Evolutionary conservation across 768 basidiomycete species (phyloP), one percentile per base, ranked within the genome.

Genomic region (Phylloporus arenicola): DNA sequence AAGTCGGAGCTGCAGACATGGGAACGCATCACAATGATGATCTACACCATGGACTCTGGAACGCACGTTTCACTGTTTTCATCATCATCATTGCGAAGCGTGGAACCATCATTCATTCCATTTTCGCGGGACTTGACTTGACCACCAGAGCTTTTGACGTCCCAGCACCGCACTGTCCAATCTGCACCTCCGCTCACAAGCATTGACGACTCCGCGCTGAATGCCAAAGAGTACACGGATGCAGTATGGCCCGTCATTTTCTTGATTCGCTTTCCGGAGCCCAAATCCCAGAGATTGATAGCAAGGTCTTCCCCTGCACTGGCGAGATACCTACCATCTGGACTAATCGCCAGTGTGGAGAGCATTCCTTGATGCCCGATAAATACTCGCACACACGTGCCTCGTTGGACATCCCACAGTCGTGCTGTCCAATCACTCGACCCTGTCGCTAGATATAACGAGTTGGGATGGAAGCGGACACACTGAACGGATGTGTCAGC

Each of bases 121-220:
- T 82, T 83, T 64, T 82, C 83, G 33, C 75, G 75, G 12, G 75
- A 57, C 64, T 84, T 88, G 20, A 59, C 69, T 22, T 75, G 76
- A 1, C 88, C 88, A 11, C 90, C 92, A 10, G 86, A 68, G 40
- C 77, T 70, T 68, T 88, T 94, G 31, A 96, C 85, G 65, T 99
- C 96, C 96, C 96, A 99, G 50, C 92, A 93, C n/a, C 95, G 78
- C 16, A 97, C 93, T 1, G 96, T 97, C 81, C 91, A 94, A 65
- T 99, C 96, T 27, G 92, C 83, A 22, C 88, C 80, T 6, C 94
- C 94, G 51, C 91, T 94, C 12, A 97, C 86, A 31, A 99, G 80
- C 47, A 98, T 68, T 2, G 84, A 84, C 0, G 92, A 93, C 67
- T 97, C 96, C 22, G 85, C 88, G 52, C 89, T 92, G 68, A 97